Evolutionary conservation across 805 yeast genomes (phyloP), one percentile per base, ranked within the genome.

Genomic region (Wickerhamomyces sydowiorum): DNA sequence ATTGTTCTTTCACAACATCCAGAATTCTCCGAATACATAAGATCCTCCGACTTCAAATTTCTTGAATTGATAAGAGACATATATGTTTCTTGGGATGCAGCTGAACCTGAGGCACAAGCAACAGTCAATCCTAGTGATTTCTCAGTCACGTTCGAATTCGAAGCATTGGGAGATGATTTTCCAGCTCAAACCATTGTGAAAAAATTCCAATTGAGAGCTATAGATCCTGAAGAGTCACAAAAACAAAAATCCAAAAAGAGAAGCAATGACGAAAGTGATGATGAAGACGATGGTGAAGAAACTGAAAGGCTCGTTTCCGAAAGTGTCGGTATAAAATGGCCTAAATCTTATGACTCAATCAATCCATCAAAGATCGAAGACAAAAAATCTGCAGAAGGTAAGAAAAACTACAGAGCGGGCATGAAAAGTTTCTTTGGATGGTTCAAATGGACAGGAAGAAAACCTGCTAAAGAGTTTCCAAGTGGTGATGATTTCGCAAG

Each of bases 381-480:
- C 33, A 65, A 69, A 31, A 67, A 70, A 24, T 64, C 78, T 35
- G 51, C 68, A n/a, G 76, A 72, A 18, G 80, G 78, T 34, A 82
- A 82, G 60, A 78, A 73, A 52, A 66, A 68, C 42, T 83, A 83
- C 55, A 65, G 90, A 44, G 56, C 69, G 17, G 90, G 90, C 5
- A 82, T 82, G 88, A 81, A 82, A 55, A 80, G 91, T 13, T 83
- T 91, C 54, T 90, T 91, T 61, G 82, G 88, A 6, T 90, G 90
- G 82, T 90, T 89, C 57, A 67, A 69, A 37, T 89, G 95, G 90
- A 83, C 93, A 1, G 96, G 95, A 0, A 59, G 64, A 28, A 82
- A 80, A 48, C 83, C 87, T 2, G 85, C 87, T 1, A 86, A 79
- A 62, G 93, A 80, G 57, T 86, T 80, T 56, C 74, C 89, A 46